A percentile compares a stretch with the other conserved stretches of the same genome.
Evolutionary conservation across 2,329 filamentous ascomycete genomes (phyloP).

Genomic region (Claviceps spartinae): DNA sequence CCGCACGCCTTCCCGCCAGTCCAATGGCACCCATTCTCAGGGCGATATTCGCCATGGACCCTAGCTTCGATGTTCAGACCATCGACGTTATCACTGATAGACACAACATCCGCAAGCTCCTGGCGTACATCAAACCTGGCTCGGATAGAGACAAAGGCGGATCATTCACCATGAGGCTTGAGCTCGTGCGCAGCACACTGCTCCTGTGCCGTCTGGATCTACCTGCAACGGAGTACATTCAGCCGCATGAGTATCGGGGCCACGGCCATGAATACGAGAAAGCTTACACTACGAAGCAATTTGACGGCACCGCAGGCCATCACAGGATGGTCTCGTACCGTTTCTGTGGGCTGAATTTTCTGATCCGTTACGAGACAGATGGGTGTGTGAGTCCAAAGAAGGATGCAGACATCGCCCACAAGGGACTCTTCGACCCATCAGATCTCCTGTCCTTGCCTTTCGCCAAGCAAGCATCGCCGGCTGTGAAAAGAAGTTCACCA

Average conservation of each 20-base stretch:
- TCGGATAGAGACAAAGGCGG: constrained; percentile 13
- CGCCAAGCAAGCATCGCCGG: no score
- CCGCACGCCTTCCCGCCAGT: constrained; percentile 26
- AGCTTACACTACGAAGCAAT: constrained; percentile 22
- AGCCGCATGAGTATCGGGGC: constrained; percentile 23
- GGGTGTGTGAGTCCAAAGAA: no score
- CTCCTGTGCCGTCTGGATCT: constrained; percentile 24
- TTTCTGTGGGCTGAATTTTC: no score
- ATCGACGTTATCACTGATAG: constrained; percentile 31
- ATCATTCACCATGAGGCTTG: constrained; percentile 27
- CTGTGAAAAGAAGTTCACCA: no score
- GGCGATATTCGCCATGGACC: constrained; percentile 23
- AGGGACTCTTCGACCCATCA: no score
- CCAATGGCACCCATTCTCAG: constrained; percentile 35
- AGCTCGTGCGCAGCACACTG: constrained; percentile 23
- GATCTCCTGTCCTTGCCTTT: no score
- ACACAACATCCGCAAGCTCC: constrained; percentile 35
- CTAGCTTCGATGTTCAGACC: constrained; percentile 23
- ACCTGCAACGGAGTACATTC: constrained; percentile 15
- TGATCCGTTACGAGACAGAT: no score
- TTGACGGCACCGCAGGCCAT: constrained; percentile 23
- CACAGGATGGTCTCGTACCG: no score
- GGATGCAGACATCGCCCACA: no score
- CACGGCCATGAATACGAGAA: constrained; percentile 34
- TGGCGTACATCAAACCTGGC: constrained; percentile 25